Evolutionary conservation across 176 grass and related monocot species (phyloP), one percentile per base, ranked within the genome.

Genomic region (Oryza meyeriana): DNA sequence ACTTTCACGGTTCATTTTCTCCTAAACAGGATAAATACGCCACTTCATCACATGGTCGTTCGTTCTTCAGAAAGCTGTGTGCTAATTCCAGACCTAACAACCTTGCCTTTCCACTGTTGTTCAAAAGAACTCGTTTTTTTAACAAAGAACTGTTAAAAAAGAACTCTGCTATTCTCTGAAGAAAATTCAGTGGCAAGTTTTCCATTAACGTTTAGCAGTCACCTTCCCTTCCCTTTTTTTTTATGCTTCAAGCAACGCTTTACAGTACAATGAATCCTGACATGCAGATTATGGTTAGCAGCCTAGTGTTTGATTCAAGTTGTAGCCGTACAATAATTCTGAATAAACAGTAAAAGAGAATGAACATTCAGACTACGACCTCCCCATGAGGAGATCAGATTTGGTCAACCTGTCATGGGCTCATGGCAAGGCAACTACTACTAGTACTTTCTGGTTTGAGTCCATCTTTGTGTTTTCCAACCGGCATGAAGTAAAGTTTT

Each of bases 151-250:
- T 25, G n/a, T 59, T 59, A 22, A 25, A 59, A 59, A 59, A 25
- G 3, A 16, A 1, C 14, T 18, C 27, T 32, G 28, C 29, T 26
- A 30, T 63, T 70, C 17, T 25, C 13, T 5, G n/a, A 66, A 69
- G 55, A 78, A 67, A 63, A 18, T 39, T 71, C 72, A 13, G 16
- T 61, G 30, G 8, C 65, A 77, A 77, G 73, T 30, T 77, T 41
- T 18, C 24, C 10, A 52, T 40, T 59, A 69, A 41, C 18, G 24
- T 31, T 12, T 44, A 57, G 22, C 24, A 2, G 1, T 28, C 52
- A 69, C 20, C 0, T 5, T 66, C 61, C 41, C 16, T 24, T 35
- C n/a, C 1, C 5, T 34, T 61, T 61, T 79, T 57, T 1, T n/a
- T 35, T 47, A 36, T 61, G 27, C n/a, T 45, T 61, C 4, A 81